Evolutionary conservation across 2,329 filamentous ascomycete species (phyloP), one percentile per base, ranked within the genome.

Genomic region (Gliomastix tumulicola): DNA sequence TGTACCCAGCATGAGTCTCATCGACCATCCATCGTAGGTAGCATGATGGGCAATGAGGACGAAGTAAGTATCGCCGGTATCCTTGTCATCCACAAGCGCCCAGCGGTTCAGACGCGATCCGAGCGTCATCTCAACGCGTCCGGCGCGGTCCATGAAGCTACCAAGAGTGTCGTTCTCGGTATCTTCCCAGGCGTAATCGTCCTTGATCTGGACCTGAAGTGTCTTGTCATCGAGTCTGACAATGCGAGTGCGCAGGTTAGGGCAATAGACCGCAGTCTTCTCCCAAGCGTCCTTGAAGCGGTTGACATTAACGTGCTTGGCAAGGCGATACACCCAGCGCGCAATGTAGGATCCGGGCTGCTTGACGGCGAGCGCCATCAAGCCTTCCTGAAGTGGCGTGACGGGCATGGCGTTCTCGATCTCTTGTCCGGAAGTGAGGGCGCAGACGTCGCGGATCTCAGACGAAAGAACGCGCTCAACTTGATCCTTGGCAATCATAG

Each of bases 351-450:
- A 53, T 2, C 54, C 57, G 3, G 41, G 25, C 11, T 53, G 44
- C 22, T 50, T 49, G 30, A 44, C 46, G 3, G 57, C 49, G 4
- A 60, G 44, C 1, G 56, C 51, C 19, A 64, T 46, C 4, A 64
- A 48, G 4, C 55, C 57, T 41, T 57, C 56, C 35, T 64, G 60
- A 6, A 63, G 45, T 6, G 53, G 47, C 19, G 57, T 55, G 46
- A 55, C 59, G 8, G 59, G 60, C 32, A 56, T 63, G 4, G 55
- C 41, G 37, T 64, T 55, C 21, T 53, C 34, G 18, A 54, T 18
- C 12, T 21, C 13, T 16, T 35, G 34, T 3, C 12, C 16, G 12
- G 12, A n/a, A 10, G 12, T 7, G 11, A 35, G 15, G 5, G 12
- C 21, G 10, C 34, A 35, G 7, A 25, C n/a, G n/a, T n/a, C n/a